Percentiles rank a stretch among this genome's conserved stretches.
Evolutionary conservation across 352 stramenopile species (phyloP).

Genomic region (Phytophthora megakarya): DNA sequence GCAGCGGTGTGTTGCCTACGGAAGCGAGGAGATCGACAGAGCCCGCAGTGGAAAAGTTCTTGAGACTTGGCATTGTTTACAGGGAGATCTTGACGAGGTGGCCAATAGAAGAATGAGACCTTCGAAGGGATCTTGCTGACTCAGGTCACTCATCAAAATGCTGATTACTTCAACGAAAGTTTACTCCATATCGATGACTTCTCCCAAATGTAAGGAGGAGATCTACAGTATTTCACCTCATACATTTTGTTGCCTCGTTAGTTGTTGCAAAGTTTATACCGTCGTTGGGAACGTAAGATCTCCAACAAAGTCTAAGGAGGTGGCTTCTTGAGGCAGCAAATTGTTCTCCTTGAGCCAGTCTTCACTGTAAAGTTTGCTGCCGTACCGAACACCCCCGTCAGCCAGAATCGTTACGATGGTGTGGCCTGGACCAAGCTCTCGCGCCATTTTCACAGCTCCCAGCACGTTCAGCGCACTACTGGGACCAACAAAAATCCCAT

Average conservation of each 20-base stretch:
- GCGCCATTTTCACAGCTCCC: constrained; percentile 82
- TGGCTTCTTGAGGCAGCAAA: constrained; percentile 37
- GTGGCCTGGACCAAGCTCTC: constrained; percentile 63
- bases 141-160: constrained; percentile 20
- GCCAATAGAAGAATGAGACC: constrained; percentile 14
- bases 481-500: constrained; percentile 93
- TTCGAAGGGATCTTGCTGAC: neutral
- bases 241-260: neutral
- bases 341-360: constrained; percentile 71
- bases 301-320: constrained; percentile 46
- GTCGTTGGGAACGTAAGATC: constrained; percentile 33
- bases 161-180: constrained; percentile 9
- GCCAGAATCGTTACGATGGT: constrained; percentile 85
- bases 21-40: constrained; percentile 67
- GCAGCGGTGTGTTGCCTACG: constrained; percentile 77
- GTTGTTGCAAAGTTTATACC: constrained; percentile 18
- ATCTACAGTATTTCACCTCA: neutral
- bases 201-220: constrained; percentile 3
- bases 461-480: constrained; percentile 81
- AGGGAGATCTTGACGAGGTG: neutral
- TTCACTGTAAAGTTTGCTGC: constrained; percentile 83
- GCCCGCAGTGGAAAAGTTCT: constrained; percentile 8
- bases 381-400: constrained; percentile 79
- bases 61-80: neutral
- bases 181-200: neutral